These are phyloP conservation scores for Lactarius trivialis DNA, from an alignment of 768 basidiomycete species.

Conservation along the genomic window DNA sequence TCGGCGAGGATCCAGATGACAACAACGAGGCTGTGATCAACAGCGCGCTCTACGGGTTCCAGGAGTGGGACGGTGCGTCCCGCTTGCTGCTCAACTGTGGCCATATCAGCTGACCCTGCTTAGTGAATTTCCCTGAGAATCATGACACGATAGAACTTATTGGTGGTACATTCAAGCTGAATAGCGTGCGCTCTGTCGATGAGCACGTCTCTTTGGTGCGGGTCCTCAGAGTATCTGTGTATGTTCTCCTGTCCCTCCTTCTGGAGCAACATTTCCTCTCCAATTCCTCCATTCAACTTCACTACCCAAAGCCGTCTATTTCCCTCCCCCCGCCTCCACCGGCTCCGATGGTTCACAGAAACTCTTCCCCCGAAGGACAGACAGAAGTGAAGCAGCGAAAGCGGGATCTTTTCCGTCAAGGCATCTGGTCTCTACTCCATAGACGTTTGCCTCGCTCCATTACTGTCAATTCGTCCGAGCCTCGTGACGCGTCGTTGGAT, in stretches of 20 bases:
- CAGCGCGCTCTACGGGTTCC: constrained; percentile 43
- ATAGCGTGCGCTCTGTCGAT: constrained; percentile 36
- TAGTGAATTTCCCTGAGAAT: constrained; percentile 10
- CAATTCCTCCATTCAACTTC: constrained; percentile 44
- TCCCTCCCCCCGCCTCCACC: constrained; percentile 3
- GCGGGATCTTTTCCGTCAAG: constrained; percentile 24
- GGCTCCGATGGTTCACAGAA: constrained; percentile 10
- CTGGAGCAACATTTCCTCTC: constrained; percentile 55
- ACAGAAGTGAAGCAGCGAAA: constrained; percentile 16
- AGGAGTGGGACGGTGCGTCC: constrained; percentile 45
- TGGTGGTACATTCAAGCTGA: constrained; percentile 57
- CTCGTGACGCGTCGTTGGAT: constrained; percentile 39
- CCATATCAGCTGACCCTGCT: not conserved
- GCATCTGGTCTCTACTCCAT: constrained; percentile 34
- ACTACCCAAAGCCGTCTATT: constrained; percentile 32
- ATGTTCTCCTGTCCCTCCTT: constrained; percentile 49
- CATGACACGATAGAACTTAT: constrained; percentile 36
- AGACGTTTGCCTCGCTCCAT: constrained; percentile 32
- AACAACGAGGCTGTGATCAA: constrained; percentile 23
- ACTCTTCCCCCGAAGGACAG: constrained; percentile 21
- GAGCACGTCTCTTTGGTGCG: constrained; percentile 42
- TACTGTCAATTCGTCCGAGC: constrained; percentile 25
- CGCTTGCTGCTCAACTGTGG: not conserved
- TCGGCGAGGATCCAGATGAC: constrained; percentile 23
- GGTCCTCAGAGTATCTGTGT: constrained; percentile 47